Percentiles rank a stretch among this genome's conserved stretches.
Conservation (phyloP, 2,329 filamentous ascomycete genomes). For the Arthrobotrys sinensis region DNA sequence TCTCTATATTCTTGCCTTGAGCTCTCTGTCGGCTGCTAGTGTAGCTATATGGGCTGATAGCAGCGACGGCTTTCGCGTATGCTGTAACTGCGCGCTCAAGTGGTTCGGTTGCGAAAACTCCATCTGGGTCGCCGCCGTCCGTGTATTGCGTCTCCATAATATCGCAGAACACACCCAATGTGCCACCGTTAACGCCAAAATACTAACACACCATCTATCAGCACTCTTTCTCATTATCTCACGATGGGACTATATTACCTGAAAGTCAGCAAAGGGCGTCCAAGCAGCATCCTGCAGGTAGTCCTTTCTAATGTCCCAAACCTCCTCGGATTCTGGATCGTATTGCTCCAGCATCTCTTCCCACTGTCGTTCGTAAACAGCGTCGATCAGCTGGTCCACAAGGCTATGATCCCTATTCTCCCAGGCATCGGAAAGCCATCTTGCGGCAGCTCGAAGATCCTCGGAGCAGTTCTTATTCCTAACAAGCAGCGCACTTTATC, state of each 20-base stretch:
- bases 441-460: constrained; percentile 58
- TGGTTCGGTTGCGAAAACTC: constrained; percentile 30
- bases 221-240: constrained; percentile 65
- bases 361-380: constrained; percentile 47
- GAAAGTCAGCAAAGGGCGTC: constrained; percentile 65
- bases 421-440: constrained; percentile 60
- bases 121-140: constrained; percentile 63
- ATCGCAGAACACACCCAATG: constrained; percentile 67
- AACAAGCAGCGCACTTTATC: constrained; percentile 33
- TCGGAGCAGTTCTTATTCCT: constrained; percentile 60
- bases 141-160: constrained; percentile 66
- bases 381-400: constrained; percentile 67
- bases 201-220: constrained; percentile 65
- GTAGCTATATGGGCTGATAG: constrained; percentile 52
- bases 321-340: background rate
- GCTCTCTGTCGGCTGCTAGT: constrained; percentile 4
- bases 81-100: constrained; percentile 39
- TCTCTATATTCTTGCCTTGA: background rate
- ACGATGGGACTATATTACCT: constrained; percentile 62
- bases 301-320: constrained; percentile 51
- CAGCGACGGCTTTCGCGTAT: constrained; percentile 50
- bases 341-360: constrained; percentile 21
- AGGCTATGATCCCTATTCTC: constrained; percentile 64
- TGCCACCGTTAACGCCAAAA: constrained; percentile 67
- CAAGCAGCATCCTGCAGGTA: constrained; percentile 57